Evolutionary conservation across 176 grass and related monocot species (phyloP).

Genomic region (Triticum urartu): DNA sequence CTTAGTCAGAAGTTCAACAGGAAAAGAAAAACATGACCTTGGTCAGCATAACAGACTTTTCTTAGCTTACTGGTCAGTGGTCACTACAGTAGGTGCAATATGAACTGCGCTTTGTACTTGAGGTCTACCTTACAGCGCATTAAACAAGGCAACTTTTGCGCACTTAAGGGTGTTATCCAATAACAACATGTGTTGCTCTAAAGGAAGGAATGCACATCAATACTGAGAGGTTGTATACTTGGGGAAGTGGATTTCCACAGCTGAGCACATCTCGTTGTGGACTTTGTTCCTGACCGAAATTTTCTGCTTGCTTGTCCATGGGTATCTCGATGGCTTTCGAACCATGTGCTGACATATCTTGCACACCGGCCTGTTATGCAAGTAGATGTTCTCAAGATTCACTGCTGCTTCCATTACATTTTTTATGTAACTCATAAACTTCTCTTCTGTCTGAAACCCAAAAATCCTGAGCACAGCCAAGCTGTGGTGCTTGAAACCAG

Average conservation of each 20-base stretch:
- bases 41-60: too few relatives aligned
- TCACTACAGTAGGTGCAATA: not conserved
- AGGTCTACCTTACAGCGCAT: not conserved
- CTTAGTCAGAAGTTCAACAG: too few relatives aligned
- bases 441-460: not conserved
- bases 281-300: not conserved
- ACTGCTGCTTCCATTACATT: not conserved
- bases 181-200: not conserved
- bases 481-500: not conserved
- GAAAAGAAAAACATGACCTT: too few relatives aligned
- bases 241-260: not conserved
- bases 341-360: not conserved
- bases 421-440: not conserved
- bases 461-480: not conserved
- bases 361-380: not conserved
- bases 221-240: not conserved
- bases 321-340: not conserved
- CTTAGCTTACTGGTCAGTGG: not conserved
- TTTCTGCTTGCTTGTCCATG: not conserved
- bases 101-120: not conserved
- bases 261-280: not conserved
- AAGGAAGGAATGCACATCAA: not conserved
- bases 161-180: too few relatives aligned
- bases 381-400: not conserved
- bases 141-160: too few relatives aligned